Evolutionary conservation across 345 rosid species (phyloP).

Genomic region (Tarenaya hassleriana): DNA sequence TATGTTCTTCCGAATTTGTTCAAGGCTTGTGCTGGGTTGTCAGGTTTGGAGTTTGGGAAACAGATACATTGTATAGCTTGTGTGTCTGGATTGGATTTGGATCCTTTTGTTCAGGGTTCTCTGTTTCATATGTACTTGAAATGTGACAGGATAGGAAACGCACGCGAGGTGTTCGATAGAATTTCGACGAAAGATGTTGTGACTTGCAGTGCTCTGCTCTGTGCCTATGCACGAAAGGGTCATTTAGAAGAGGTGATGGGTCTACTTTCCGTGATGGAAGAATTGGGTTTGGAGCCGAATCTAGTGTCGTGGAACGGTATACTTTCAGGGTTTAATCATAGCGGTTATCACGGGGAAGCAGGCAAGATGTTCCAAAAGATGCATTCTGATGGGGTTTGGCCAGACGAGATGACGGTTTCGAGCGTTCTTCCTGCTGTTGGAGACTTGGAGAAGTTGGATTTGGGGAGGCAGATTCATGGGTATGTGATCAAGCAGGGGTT

Average conservation of each 20-base stretch:
- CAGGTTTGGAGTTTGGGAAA: constrained; percentile 27
- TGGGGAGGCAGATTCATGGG: constrained; percentile 54
- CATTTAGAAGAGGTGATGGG: constrained; percentile 34
- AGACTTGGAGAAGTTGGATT: constrained; percentile 30
- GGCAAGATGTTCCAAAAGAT: constrained; percentile 38
- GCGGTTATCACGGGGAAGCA: constrained; percentile 37
- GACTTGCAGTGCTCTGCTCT: constrained; percentile 46
- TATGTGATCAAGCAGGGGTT: constrained; percentile 40
- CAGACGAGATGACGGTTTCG: constrained; percentile 41
- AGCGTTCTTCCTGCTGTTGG: constrained; percentile 50
- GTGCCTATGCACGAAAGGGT: constrained; percentile 46
- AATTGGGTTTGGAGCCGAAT: constrained; percentile 36
- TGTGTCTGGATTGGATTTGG: constrained; percentile 30
- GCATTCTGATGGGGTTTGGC: constrained; percentile 39
- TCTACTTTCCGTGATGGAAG: constrained; percentile 31
- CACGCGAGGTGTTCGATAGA: constrained; percentile 48
- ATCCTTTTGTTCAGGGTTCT: constrained; percentile 40
- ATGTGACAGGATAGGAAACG: constrained; percentile 37
- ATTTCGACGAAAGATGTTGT: constrained; percentile 43
- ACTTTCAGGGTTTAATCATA: constrained; percentile 58
- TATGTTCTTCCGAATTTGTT: constrained; percentile 38
- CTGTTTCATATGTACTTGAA: constrained; percentile 46
- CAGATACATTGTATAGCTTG: constrained; percentile 29
- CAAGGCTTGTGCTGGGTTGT: constrained; percentile 35
- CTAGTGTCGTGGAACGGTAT: constrained; percentile 61